Percentiles rank a stretch among this genome's conserved stretches.
Conservation (phyloP, 139 green algal species). For the Haematococcus lacustris region DNA sequence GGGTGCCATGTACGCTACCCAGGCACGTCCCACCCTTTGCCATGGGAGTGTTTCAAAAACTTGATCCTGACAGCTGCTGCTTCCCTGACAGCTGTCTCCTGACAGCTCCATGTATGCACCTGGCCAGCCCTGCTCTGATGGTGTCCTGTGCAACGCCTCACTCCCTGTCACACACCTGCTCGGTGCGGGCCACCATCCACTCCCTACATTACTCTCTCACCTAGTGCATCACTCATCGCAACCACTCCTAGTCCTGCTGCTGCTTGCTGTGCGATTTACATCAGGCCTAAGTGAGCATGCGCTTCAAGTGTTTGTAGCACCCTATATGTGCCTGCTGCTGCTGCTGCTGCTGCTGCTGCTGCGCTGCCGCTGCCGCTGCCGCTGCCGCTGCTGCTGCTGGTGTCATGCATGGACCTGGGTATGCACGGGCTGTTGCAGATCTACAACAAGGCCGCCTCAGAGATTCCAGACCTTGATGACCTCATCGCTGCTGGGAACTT, state of each 20-base stretch:
- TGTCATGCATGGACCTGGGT: not conserved
- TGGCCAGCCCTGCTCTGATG: not conserved
- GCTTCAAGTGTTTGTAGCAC: too few relatives aligned
- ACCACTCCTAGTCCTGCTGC: too few relatives aligned
- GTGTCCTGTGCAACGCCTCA: not conserved
- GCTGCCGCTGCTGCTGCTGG: not conserved
- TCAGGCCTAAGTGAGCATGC: too few relatives aligned
- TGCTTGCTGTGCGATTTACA: too few relatives aligned
- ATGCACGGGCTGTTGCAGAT: conserved; percentile 58
- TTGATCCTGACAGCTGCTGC: not conserved
- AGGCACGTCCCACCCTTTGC: conserved; percentile 28
- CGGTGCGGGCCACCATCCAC: not conserved
- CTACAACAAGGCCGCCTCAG: conserved; percentile 30
- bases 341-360: too few relatives aligned
- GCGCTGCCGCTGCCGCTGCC: not conserved
- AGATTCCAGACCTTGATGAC: conserved; percentile 58
- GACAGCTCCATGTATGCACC: not conserved
- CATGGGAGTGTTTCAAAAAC: not conserved
- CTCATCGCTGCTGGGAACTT: conserved; percentile 73
- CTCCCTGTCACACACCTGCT: not conserved
- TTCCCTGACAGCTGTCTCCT: not conserved
- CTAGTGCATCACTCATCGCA: too few relatives aligned
- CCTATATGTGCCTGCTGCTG: not conserved
- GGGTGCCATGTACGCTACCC: conserved; percentile 71
- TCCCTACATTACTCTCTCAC: too few relatives aligned